phyloP scores from a whole-genome alignment of 1,284 basidiomycete genomes.

The Kwoniella shivajii region DNA sequence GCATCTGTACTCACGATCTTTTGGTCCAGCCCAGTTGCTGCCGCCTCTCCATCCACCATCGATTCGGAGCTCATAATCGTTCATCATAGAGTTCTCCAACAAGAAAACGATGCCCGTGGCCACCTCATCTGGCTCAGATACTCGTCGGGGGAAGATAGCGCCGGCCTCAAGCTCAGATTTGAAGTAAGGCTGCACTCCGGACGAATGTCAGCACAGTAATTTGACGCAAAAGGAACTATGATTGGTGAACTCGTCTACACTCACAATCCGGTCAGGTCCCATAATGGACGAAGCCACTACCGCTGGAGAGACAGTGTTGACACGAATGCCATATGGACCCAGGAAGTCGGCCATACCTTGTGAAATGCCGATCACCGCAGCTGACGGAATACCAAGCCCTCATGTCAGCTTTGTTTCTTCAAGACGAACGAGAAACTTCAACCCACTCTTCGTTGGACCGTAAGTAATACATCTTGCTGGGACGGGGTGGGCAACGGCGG shows the following conservation, averaged over 20 bases:
- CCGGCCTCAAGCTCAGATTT: slow-evolving; percentile 7
- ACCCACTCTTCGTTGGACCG: slow-evolving; percentile 46
- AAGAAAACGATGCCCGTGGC: slow-evolving; percentile 27
- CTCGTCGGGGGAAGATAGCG: slow-evolving; percentile 24
- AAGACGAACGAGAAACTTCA: background rate
- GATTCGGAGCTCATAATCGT: slow-evolving; percentile 28
- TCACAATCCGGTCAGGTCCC: too few species aligned
- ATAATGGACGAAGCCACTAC: slow-evolving; percentile 34
- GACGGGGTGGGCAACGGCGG: slow-evolving; percentile 35
- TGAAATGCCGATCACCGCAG: slow-evolving; percentile 24
- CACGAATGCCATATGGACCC: slow-evolving; percentile 46
- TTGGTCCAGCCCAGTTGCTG: slow-evolving; percentile 24
- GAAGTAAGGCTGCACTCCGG: slow-evolving; percentile 14
- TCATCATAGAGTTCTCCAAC: slow-evolving; percentile 40
- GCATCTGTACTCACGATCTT: slow-evolving; percentile 11
- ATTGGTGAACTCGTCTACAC: too few species aligned
- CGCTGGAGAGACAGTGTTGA: slow-evolving; percentile 43
- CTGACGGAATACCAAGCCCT: background rate
- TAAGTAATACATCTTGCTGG: slow-evolving; percentile 46
- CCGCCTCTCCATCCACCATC: slow-evolving; percentile 27
- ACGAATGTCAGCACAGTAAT: too few species aligned
- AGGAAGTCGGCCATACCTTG: slow-evolving; percentile 43
- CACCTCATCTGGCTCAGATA: slow-evolving; percentile 27
- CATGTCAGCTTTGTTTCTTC: background rate
- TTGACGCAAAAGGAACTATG: too few species aligned